These are phyloP conservation scores for Claviceps sp. DNA, from an alignment of 2,329 filamentous ascomycete species.

Conservation along the genomic window DNA sequence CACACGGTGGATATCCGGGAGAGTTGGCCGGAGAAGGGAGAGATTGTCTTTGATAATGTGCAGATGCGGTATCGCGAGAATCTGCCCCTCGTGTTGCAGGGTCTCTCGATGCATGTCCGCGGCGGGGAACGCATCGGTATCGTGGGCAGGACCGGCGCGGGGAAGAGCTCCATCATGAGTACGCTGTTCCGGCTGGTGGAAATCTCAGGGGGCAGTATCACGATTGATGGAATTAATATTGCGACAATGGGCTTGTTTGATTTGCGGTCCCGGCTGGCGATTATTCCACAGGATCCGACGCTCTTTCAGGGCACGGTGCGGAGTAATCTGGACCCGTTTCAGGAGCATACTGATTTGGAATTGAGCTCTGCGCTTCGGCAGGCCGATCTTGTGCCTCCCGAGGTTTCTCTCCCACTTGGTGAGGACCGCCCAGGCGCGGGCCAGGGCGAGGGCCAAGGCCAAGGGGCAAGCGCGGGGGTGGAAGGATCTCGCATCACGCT, in stretches of 20 bases:
- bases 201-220: slow-evolving; percentile 47
- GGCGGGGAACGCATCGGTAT: slow-evolving; percentile 72
- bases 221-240: slow-evolving; percentile 56
- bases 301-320: slow-evolving; percentile 71
- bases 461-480: slow-evolving; percentile 18
- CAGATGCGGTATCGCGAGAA: slow-evolving; percentile 65
- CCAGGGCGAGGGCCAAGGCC: slow-evolving; percentile 25
- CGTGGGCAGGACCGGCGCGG: slow-evolving; percentile 69
- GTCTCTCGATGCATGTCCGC: slow-evolving; percentile 55
- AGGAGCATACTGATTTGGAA: slow-evolving; percentile 62
- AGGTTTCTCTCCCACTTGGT: slow-evolving; percentile 36
- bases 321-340: slow-evolving; percentile 69
- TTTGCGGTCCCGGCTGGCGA: slow-evolving; percentile 61
- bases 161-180: slow-evolving; percentile 74
- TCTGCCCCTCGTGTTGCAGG: slow-evolving; percentile 59
- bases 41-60: slow-evolving; percentile 62
- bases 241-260: slow-evolving; percentile 61
- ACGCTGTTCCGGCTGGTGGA: slow-evolving; percentile 67
- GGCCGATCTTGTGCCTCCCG: slow-evolving; percentile 52
- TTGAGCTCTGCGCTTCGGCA: slow-evolving; percentile 68
- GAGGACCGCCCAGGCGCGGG: slow-evolving; percentile 50
- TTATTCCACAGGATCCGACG: slow-evolving; percentile 76
- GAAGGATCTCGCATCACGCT: slow-evolving; percentile 65
- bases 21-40: slow-evolving; percentile 76
- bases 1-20: slow-evolving; percentile 59